A percentile compares a stretch with the other conserved stretches of the same genome.
phyloP scores from a whole-genome alignment of 2,329 filamentous ascomycete genomes.

The Cladorrhinum sp. region DNA sequence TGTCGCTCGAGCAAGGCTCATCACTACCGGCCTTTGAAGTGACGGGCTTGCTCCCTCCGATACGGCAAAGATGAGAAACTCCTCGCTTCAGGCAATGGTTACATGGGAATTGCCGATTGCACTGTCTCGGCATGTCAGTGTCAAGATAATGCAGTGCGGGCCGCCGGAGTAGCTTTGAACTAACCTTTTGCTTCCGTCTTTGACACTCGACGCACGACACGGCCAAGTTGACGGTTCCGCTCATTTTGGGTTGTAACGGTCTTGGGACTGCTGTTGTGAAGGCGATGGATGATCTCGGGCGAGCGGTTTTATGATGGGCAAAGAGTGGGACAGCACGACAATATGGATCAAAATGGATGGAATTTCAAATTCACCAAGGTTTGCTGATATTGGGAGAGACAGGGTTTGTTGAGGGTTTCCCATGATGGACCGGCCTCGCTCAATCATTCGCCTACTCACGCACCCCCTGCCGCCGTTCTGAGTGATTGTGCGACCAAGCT shows the following conservation, averaged over 20 bases:
- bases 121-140: constrained; percentile 32
- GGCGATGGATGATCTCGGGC: not conserved
- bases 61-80: constrained; percentile 48
- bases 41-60: constrained; percentile 26
- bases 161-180: not conserved
- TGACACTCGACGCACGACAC: constrained; percentile 46
- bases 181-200: constrained; percentile 47
- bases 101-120: constrained; percentile 49
- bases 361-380: not conserved
- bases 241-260: constrained; percentile 8
- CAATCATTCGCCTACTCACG: not conserved
- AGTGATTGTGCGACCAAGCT: not conserved
- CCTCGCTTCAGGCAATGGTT: constrained; percentile 47
- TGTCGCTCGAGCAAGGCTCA: constrained; percentile 16
- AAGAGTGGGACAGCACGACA: not conserved
- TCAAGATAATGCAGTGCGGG: constrained; percentile 6
- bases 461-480: not conserved
- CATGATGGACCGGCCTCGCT: not conserved
- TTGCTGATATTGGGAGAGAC: not conserved
- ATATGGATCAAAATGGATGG: not conserved
- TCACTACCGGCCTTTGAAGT: constrained; percentile 31
- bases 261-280: not conserved
- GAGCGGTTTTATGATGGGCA: not conserved
- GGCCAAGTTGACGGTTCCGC: constrained; percentile 1
- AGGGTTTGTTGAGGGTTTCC: not conserved